Evolutionary conservation across 257 asterid genomes (phyloP).

Genomic region (Petunia secreta): DNA sequence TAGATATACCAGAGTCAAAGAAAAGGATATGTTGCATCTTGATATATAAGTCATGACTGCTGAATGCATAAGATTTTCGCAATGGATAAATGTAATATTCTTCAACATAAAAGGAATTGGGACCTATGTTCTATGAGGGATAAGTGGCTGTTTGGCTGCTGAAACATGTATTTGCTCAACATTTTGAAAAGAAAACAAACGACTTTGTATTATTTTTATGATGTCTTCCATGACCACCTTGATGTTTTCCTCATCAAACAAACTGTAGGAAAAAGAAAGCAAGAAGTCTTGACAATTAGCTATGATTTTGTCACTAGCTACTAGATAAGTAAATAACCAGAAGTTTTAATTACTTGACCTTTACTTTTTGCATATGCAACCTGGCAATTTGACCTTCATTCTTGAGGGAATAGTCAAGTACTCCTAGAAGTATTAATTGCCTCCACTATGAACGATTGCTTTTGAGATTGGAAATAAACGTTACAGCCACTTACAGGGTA

Average conservation of each 20-base stretch:
- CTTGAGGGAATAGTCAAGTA: too few relatives aligned
- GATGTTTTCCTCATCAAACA: background rate
- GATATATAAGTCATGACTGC: background rate
- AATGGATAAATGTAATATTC: background rate
- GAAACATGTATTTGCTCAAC: background rate
- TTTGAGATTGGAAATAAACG: too few relatives aligned
- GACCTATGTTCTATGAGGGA: background rate
- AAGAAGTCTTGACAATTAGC: too few relatives aligned
- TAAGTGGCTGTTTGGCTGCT: constrained; percentile 14
- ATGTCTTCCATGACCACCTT: background rate
- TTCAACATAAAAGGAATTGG: background rate
- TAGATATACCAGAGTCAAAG: background rate
- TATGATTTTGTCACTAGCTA: too few relatives aligned
- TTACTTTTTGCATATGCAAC: too few relatives aligned
- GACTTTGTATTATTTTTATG: background rate
- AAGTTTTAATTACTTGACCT: too few relatives aligned
- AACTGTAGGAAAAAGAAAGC: background rate
- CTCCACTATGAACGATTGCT: too few relatives aligned
- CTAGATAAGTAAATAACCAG: too few relatives aligned
- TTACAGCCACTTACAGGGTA: too few relatives aligned
- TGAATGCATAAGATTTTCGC: too few relatives aligned
- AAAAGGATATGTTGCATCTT: constrained; percentile 14
- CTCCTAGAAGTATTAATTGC: too few relatives aligned
- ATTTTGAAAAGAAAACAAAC: constrained; percentile 12
- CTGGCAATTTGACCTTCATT: too few relatives aligned